A percentile compares a stretch with the other conserved stretches of the same genome.
These are phyloP conservation scores for Microstegium vimineum DNA, from an alignment of 176 grass and related monocot genomes.

Conservation along the genomic window DNA sequence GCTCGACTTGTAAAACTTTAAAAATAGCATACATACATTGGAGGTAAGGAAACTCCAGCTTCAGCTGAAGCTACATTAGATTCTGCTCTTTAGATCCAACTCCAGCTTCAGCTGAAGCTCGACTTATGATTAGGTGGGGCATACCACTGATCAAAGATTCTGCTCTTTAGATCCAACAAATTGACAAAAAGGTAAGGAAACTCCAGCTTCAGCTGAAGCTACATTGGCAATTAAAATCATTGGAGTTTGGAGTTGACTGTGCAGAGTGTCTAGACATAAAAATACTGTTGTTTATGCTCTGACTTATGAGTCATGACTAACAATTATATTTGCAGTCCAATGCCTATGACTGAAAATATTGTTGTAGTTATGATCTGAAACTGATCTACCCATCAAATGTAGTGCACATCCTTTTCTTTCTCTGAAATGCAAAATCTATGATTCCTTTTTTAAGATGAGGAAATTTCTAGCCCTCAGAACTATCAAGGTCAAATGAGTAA, in stretches of 20 bases:
- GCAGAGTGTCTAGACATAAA: not conserved
- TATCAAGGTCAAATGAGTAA: not conserved
- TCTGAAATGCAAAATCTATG: not conserved
- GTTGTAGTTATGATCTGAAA: not conserved
- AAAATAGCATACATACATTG: not conserved
- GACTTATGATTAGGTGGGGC: not conserved
- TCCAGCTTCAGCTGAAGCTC: too few relatives aligned
- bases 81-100: too few relatives aligned
- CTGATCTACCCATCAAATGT: not conserved
- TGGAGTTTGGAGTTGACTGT: not conserved
- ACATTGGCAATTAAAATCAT: not conserved
- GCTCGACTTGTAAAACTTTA: not conserved
- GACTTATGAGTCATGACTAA: not conserved
- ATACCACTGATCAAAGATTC: not conserved
- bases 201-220: not conserved
- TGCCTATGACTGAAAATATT: not conserved
- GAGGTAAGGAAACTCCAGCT: too few relatives aligned
- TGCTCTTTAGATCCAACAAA: not conserved
- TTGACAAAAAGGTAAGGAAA: not conserved
- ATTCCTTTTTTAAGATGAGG: not conserved
- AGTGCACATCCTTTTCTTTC: too few relatives aligned
- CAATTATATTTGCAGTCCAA: not conserved
- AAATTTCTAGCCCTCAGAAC: not conserved
- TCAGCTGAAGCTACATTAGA: too few relatives aligned
- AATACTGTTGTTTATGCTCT: not conserved